phyloP scores from a whole-genome alignment of 805 yeast species.

The Nadsonia fulvescens region DNA sequence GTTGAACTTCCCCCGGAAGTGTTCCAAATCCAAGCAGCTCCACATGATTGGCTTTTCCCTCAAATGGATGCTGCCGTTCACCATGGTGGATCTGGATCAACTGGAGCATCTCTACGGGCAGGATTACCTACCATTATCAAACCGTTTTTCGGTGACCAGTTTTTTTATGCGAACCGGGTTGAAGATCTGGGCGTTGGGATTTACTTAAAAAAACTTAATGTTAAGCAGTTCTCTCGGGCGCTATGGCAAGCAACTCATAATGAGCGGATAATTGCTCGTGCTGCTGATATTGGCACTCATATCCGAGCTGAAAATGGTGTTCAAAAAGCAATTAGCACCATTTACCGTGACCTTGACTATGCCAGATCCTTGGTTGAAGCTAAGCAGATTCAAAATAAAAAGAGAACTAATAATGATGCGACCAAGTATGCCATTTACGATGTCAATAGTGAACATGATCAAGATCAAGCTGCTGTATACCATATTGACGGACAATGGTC shows the following conservation, averaged over 20 bases:
- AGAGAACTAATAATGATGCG: too few relatives aligned
- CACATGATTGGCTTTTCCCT: constrained; percentile 91
- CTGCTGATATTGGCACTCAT: constrained; percentile 39
- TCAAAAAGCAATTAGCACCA: constrained; percentile 48
- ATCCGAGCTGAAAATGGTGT: constrained; percentile 74
- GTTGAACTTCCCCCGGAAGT: constrained; percentile 46
- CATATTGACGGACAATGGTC: too few relatives aligned
- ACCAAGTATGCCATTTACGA: constrained; percentile 8
- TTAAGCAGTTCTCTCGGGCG: constrained; percentile 45
- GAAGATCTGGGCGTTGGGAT: constrained; percentile 83
- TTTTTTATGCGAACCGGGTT: constrained; percentile 72
- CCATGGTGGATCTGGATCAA: constrained; percentile 94
- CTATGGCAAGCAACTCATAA: constrained; percentile 50
- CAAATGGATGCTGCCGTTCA: constrained; percentile 87
- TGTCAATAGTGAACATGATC: too few relatives aligned
- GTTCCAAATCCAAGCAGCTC: constrained; percentile 52
- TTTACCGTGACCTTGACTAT: constrained; percentile 68
- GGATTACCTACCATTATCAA: constrained; percentile 83
- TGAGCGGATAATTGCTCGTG: constrained; percentile 47
- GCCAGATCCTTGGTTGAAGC: constrained; percentile 30
- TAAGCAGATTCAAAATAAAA: constrained; percentile 1
- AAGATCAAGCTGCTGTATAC: too few relatives aligned
- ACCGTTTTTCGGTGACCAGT: constrained; percentile 94
- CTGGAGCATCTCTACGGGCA: constrained; percentile 75
- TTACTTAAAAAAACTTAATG: constrained; percentile 47